Percentiles rank a stretch among this genome's conserved stretches.
phyloP scores from a whole-genome alignment of 192 early-diverging fungal genomes.

The Phycomyces blakesleeanus region DNA sequence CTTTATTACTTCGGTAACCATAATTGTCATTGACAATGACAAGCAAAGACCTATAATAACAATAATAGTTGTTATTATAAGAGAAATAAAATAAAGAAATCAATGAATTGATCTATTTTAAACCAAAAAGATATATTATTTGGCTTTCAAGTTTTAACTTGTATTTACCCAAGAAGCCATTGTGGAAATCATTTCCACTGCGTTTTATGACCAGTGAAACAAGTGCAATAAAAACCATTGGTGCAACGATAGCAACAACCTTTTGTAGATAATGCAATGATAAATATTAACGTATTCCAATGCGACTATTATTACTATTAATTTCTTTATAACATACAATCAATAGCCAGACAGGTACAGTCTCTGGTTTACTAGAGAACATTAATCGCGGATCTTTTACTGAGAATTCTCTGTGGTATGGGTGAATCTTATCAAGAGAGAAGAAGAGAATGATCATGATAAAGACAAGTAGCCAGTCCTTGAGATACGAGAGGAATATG shows the following conservation, averaged over 20 bases:
- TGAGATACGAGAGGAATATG: slow-evolving; percentile 14
- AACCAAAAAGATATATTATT: too few species aligned
- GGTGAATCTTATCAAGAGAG: slow-evolving; percentile 50
- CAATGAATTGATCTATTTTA: too few species aligned
- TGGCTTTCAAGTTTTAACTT: slow-evolving; percentile 7
- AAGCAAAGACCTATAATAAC: slow-evolving; percentile 36
- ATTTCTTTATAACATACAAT: slow-evolving; percentile 8
- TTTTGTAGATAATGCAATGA: background rate
- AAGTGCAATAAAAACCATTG: slow-evolving; percentile 33
- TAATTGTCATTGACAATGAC: slow-evolving; percentile 40
- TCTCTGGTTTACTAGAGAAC: slow-evolving; percentile 50
- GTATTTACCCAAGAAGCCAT: slow-evolving; percentile 36
- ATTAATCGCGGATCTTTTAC: slow-evolving; percentile 63
- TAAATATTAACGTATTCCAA: background rate
- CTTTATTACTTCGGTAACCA: slow-evolving; percentile 49
- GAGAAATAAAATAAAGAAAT: background rate
- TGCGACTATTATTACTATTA: background rate
- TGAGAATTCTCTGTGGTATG: slow-evolving; percentile 71
- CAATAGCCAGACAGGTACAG: slow-evolving; percentile 40
- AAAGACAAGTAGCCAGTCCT: slow-evolving; percentile 43
- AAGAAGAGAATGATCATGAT: slow-evolving; percentile 54
- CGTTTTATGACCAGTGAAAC: slow-evolving; percentile 22
- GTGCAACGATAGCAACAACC: slow-evolving; percentile 37
- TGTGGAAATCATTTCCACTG: slow-evolving; percentile 42
- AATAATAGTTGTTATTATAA: background rate